Base-by-base conservation (phyloP, 2,329 filamentous ascomycete genomes). In the Pseudocercospora vitis region DNA sequence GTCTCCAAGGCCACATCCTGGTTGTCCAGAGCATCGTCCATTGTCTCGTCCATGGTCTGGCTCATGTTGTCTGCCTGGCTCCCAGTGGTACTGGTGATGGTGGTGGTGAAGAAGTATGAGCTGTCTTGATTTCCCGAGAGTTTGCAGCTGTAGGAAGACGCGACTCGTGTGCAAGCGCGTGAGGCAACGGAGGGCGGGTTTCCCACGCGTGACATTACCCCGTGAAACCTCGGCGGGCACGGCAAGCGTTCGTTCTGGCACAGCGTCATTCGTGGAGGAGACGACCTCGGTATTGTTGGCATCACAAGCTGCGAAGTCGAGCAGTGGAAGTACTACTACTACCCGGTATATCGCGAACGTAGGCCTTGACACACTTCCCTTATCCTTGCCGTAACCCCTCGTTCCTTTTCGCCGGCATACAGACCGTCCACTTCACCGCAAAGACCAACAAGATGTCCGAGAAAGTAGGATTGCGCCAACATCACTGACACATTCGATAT, bases 1-100 rank as follows among this genome's bases (percentile, higher is more conserved):
- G 68, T 71, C 59, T 71, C 68, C 48, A 66, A 63, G 12, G 55
- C 56, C 14, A 71, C 48, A n/a, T 66, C 60, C 39, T 68, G 68
- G 11, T 61, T 61, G 4, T 70, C 66, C 12, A 55, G 48, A 18
- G 61, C 57, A 19, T 69, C 65, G 35, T 68, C 63, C 52, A 63
- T 61, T 32, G 47, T 40, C 12, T 69, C 67, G 37, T 55, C 50
- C 65, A 70, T 70, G 37, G 21, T 42, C 7, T 61, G 47, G 28
- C 19, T 29, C 28, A 29, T 45, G 12, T 37, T 45, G 19, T n/a
- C n/a, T n/a, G 23, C n/a, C 12, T 7, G 28, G 28, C 7, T 31
- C 7, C 28, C 7, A 24, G 26, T 16, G 7, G 24, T 42, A 26
- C 14, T 28, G 7, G 29, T 18, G 12, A 12, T 19, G 31, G 37